Evolutionary conservation across 257 asterid species (phyloP), one percentile per base, ranked within the genome.

Genomic region (Petunia axillaris): DNA sequence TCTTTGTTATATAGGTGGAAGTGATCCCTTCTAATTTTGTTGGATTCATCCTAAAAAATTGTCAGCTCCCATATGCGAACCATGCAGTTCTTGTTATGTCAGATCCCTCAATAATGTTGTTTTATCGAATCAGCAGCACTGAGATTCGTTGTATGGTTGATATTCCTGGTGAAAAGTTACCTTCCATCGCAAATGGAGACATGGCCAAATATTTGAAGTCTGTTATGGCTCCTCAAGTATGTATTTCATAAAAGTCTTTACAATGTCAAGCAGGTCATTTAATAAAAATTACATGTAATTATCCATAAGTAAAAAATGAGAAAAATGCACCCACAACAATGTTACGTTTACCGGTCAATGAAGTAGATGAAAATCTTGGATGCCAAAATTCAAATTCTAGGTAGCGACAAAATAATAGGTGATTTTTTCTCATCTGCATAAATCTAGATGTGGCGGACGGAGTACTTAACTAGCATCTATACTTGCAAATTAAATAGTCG

Each of bases 101-200:
- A 5, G 93, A 88, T 70, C 93, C 92, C 25, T 89, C 96, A 1
- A 92, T 92, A n/a, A 82, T 91, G 77, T 53, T 88, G 57, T 86
- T 90, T 48, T 91, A 89, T 75, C 90, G 87, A 37, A 89, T 91
- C 83, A 91, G 92, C 87, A 88, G 89, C 25, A 91, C 90, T 0
- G 96, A 91, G 78, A 83, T 88, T 25, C 93, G 96, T 3, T 91
- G 93, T 84, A 81, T 91, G 82, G 92, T 91, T 13, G 93, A 87
- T 64, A 82, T 89, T n/a, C 93, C 96, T 0, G 92, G 90, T 6
- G 86, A 85, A 64, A 91, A 89, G 76, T 88, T 91, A 55, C 96
- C 96, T 36, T 91, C 96, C 75, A 79, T 89, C 68, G 82, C 90
- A 83, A 88, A 84, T 9, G 93, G 96, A 0, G 93, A 91, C 78